Evolutionary conservation across 2,329 filamentous ascomycete species (phyloP).

Genomic region (Ampelomyces quisqualis): DNA sequence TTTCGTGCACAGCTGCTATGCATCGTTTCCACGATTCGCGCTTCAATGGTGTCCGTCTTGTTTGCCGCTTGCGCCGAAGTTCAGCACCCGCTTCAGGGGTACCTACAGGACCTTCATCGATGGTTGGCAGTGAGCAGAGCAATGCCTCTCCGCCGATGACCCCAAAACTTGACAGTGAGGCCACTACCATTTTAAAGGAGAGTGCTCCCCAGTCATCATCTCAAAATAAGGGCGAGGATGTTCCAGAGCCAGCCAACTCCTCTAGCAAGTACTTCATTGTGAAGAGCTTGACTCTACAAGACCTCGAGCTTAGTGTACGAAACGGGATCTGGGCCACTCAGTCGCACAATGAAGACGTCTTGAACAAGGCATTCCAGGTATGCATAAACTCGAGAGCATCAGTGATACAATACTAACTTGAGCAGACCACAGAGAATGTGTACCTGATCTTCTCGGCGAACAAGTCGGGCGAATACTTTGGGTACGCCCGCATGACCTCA

Average conservation of each 20-base stretch:
- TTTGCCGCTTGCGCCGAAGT: conserved; percentile 73
- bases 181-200: conserved; percentile 11
- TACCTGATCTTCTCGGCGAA: conserved; percentile 95
- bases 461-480: conserved; percentile 96
- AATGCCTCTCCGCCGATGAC: conserved; percentile 30
- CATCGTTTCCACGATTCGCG: conserved; percentile 85
- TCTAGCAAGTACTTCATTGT: conserved; percentile 86
- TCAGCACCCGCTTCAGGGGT: conserved; percentile 50
- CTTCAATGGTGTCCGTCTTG: conserved; percentile 81
- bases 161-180: conserved; percentile 19
- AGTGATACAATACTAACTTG: conserved; percentile 15
- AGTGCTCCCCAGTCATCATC: conserved; percentile 11
- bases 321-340: conserved; percentile 94
- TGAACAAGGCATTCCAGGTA: conserved; percentile 84
- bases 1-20: conserved; percentile 73
- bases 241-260: conserved; percentile 35
- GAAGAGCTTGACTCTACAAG: conserved; percentile 88
- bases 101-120: conserved; percentile 57
- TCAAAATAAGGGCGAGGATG: conserved; percentile 14
- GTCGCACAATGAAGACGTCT: conserved; percentile 80
- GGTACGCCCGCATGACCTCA: conserved; percentile 88
- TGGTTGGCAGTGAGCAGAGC: conserved; percentile 32
- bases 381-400: conserved; percentile 19
- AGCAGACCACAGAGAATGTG: conserved; percentile 74
- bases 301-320: conserved; percentile 82